Conservation (phyloP, 371 early-diverging fungal genomes). For the Nematocida sp. region DNA sequence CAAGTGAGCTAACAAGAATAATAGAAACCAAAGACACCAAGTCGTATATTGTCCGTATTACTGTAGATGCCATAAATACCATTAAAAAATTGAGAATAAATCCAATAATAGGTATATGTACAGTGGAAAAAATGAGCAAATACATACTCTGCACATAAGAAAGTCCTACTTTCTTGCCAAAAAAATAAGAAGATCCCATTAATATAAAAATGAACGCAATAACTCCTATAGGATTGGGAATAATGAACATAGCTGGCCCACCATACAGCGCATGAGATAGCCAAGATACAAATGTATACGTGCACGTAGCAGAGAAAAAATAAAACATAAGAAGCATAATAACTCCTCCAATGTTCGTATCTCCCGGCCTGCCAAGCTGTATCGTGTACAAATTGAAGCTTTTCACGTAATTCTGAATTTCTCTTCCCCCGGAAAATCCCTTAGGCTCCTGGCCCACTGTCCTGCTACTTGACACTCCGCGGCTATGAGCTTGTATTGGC, state of each 20-base stretch:
- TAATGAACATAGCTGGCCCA: not conserved
- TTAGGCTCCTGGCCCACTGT: not conserved
- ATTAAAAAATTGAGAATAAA: too few species aligned
- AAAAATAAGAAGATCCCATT: not conserved
- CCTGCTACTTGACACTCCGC: not conserved
- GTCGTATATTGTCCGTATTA: not conserved
- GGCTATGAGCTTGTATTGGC: not conserved
- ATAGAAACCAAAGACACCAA: not conserved
- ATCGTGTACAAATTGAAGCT: not conserved
- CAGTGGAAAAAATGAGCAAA: constrained; percentile 20
- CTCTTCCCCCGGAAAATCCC: not conserved
- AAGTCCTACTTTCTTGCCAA: not conserved
- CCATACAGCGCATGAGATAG: not conserved
- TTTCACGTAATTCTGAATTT: not conserved
- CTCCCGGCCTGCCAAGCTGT: not conserved
- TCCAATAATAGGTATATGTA: not conserved
- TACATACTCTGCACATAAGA: not conserved
- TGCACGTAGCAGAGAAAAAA: not conserved
- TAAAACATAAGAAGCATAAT: not conserved
- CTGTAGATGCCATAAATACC: too few species aligned
- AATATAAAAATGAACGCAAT: not conserved
- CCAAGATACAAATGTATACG: not conserved
- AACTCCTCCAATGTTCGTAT: not conserved
- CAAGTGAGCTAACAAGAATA: not conserved
- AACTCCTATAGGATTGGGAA: not conserved